phyloP scores from a whole-genome alignment of 1,139 yeast species.

The Pichia kudriavzevii region DNA sequence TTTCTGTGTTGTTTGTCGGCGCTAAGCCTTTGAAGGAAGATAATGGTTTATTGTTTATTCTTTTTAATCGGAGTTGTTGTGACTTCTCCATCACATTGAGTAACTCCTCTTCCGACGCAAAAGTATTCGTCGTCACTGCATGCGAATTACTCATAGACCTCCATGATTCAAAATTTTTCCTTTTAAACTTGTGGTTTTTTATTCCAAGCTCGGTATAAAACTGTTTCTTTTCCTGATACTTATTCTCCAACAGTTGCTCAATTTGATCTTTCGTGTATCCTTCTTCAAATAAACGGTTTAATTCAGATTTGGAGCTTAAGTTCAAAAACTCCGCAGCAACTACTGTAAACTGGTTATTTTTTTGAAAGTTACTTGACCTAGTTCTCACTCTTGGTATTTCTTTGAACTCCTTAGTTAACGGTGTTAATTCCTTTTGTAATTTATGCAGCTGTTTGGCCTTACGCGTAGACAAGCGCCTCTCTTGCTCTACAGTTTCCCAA shows the following conservation, averaged over 20 bases:
- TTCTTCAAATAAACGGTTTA: conserved; percentile 19
- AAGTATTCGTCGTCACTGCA: conserved; percentile 6
- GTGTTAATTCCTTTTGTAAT: conserved; percentile 13
- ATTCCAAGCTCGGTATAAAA: conserved; percentile 21
- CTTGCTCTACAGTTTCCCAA: conserved; percentile 15
- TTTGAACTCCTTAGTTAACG: conserved; percentile 16
- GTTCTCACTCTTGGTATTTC: conserved; percentile 14
- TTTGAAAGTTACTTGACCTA: conserved; percentile 23
- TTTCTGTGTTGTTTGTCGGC: background rate
- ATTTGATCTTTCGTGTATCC: conserved; percentile 23
- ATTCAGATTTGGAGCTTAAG: conserved; percentile 20
- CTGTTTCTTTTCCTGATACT: conserved; percentile 22
- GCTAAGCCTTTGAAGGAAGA: background rate
- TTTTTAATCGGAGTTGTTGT: conserved; percentile 4
- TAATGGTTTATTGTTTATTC: conserved; percentile 7
- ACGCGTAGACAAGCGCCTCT: conserved; percentile 11
- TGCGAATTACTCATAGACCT: conserved; percentile 9
- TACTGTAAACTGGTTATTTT: conserved; percentile 28
- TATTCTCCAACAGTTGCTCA: conserved; percentile 23
- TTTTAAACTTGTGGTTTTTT: conserved; percentile 24
- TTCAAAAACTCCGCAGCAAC: conserved; percentile 27
- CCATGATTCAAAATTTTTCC: conserved; percentile 22
- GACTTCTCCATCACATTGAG: conserved; percentile 4
- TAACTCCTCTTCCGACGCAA: conserved; percentile 11
- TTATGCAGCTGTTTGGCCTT: conserved; percentile 11